A percentile compares a stretch with the other conserved stretches of the same genome.
Evolutionary conservation across 768 basidiomycete genomes (phyloP).

Genomic region (Xerocomus potaroensis): DNA sequence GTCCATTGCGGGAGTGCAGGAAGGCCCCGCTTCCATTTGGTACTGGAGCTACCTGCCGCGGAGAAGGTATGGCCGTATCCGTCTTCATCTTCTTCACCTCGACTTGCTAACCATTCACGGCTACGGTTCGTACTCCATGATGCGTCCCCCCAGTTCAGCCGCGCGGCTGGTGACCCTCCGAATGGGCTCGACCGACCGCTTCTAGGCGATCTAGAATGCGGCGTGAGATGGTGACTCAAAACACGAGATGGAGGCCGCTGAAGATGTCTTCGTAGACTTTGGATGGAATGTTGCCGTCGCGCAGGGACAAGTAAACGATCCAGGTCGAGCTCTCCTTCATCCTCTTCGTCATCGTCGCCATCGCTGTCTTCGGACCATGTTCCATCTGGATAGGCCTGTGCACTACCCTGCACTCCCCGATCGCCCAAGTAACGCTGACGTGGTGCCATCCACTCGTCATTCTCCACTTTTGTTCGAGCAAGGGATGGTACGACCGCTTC

Average conservation of each 20-base stretch:
- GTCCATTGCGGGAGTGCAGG: conserved; percentile 32
- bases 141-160: conserved; percentile 15
- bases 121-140: conserved; percentile 21
- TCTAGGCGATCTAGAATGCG: conserved; percentile 12
- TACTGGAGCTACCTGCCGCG: conserved; percentile 13
- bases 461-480: conserved; percentile 56
- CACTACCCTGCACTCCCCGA: conserved; percentile 26
- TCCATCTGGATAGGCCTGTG: conserved; percentile 11
- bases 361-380: conserved; percentile 24
- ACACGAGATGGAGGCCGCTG: conserved; percentile 20
- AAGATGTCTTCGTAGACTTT: conserved; percentile 64
- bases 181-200: conserved; percentile 19
- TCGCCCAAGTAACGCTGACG: conserved; percentile 33
- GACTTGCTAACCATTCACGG: conserved; percentile 26
- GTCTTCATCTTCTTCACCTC: conserved; percentile 28
- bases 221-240: conserved; percentile 11
- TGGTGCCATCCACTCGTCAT: conserved; percentile 46
- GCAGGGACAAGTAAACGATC: conserved; percentile 65
- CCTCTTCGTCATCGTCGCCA: conserved; percentile 39
- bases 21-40: conserved; percentile 31
- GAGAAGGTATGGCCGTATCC: conserved; percentile 24
- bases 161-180: conserved; percentile 1
- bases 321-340: conserved; percentile 58
- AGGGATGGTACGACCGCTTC: conserved; percentile 51
- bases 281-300: conserved; percentile 70